Base-by-base conservation (phyloP, 805 yeast species). In the Cyberlindnera galapagoensis region DNA sequence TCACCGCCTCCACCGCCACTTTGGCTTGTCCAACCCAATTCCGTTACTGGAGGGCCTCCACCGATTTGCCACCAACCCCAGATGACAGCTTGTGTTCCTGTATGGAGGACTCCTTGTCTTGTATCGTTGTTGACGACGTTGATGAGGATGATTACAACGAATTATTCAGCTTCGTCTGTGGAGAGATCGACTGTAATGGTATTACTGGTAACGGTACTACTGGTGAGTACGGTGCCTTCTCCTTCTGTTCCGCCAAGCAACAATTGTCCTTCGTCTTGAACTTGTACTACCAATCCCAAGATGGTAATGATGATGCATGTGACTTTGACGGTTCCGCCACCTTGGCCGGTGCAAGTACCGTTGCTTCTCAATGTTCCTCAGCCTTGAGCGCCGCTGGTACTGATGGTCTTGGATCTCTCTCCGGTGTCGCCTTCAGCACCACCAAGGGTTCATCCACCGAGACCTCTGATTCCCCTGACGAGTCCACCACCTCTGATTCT, bases 1-100 rank as follows among this genome's bases (percentile, higher is more conserved):
- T 56, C 42, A 39, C 69, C 15, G 53, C 74, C 23, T 24, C 63
- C 16, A 36, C 71, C 11, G 63, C 71, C 12, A 60, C 72, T 20
- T 56, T 76, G 43, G 49, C 75, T 21, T 82, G 92, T 56, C 90
- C 90, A 42, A 63, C 82, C 13, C 53, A 64, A 21, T 57, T 62
- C 35, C 22, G 56, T 8, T 48, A 71, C 56, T 82, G 92, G 92
- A 59, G 60, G 36, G 92, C 87, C 35, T 56, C 76, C 20, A 66
- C 79, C n/a, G 58, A 51, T 20, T 66, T 82, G 52, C 94, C 94
- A 50, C 94, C 92, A 58, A 77, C 86, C 33, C 94, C 94, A 43
- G 69, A 80, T 49, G 54, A 67, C 31, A 67, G 55, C 28, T 63
- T 71, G 35, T 82, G 92, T 67, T 62, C 68, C 39, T 82, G 94